Evolutionary conservation across 805 yeast species (phyloP).

Genomic region (Candida corydali): DNA sequence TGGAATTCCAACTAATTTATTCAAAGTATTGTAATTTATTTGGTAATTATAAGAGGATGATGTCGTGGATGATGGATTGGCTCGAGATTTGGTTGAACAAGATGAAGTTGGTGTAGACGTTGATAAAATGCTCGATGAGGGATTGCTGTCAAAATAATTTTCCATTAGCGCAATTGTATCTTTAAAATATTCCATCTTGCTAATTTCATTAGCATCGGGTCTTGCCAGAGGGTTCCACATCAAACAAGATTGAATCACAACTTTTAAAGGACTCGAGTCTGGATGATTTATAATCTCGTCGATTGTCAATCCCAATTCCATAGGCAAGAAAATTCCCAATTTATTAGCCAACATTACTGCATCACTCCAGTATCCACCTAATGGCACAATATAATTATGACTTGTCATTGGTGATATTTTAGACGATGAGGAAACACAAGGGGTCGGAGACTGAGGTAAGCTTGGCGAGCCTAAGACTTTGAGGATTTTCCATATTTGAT

Average conservation of each 20-base stretch:
- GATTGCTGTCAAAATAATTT: constrained; percentile 5
- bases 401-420: too few relatives aligned
- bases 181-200: constrained; percentile 52
- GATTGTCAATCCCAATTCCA: constrained; percentile 46
- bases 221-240: constrained; percentile 79
- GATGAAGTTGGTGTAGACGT: background rate
- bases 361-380: constrained; percentile 75
- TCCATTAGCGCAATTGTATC: constrained; percentile 25
- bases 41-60: background rate
- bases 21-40: background rate
- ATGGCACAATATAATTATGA: constrained; percentile 26
- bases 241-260: constrained; percentile 47
- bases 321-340: constrained; percentile 57
- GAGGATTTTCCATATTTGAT: constrained; percentile 70
- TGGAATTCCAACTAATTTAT: constrained; percentile 7
- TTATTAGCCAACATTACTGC: constrained; percentile 49
- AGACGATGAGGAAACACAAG: background rate
- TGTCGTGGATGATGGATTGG: background rate
- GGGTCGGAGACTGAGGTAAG: constrained; percentile 23
- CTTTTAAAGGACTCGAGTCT: constrained; percentile 39
- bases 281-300: constrained; percentile 42
- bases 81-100: background rate
- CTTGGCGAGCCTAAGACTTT: constrained; percentile 73
- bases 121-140: background rate
- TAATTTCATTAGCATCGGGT: constrained; percentile 45